Percentiles rank a stretch among this genome's conserved stretches.
phyloP scores from a whole-genome alignment of 2,329 filamentous ascomycete species.

The Phialemonium atrogriseum region DNA sequence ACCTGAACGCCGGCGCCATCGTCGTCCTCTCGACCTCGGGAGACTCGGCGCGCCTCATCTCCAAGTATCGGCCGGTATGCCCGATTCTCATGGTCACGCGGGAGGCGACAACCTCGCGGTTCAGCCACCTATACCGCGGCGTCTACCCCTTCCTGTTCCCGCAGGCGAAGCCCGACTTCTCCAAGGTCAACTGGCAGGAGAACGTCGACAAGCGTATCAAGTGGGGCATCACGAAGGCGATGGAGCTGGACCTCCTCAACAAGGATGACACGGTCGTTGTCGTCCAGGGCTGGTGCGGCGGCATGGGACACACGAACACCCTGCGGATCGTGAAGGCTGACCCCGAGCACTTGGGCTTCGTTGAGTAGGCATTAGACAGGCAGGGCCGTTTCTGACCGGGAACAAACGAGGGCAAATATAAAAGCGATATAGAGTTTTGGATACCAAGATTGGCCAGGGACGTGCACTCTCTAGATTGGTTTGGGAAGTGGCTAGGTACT shows the following conservation, averaged over 20 bases:
- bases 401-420: too few relatives aligned
- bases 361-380: constrained; percentile 29
- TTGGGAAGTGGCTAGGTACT: too few relatives aligned
- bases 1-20: constrained; percentile 94
- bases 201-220: constrained; percentile 96
- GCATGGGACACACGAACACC: constrained; percentile 88
- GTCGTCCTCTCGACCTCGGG: constrained; percentile 94
- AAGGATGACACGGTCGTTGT: constrained; percentile 71
- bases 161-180: constrained; percentile 91
- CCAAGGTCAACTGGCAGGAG: constrained; percentile 91
- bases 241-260: constrained; percentile 69
- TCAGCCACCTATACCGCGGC: constrained; percentile 91
- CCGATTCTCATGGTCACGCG: constrained; percentile 99
- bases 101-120: constrained; percentile 74
- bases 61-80: constrained; percentile 98
- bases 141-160: constrained; percentile 97
- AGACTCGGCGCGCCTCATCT: constrained; percentile 86
- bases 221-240: constrained; percentile 86
- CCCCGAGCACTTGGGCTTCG: constrained; percentile 49
- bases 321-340: constrained; percentile 56
- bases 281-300: constrained; percentile 86
- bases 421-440: too few relatives aligned
- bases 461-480: too few relatives aligned
- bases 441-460: too few relatives aligned
- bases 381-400: too few relatives aligned